These are phyloP conservation scores for Beauveria varroae DNA, from an alignment of 2,329 filamentous ascomycete genomes.

Conservation along the genomic window DNA sequence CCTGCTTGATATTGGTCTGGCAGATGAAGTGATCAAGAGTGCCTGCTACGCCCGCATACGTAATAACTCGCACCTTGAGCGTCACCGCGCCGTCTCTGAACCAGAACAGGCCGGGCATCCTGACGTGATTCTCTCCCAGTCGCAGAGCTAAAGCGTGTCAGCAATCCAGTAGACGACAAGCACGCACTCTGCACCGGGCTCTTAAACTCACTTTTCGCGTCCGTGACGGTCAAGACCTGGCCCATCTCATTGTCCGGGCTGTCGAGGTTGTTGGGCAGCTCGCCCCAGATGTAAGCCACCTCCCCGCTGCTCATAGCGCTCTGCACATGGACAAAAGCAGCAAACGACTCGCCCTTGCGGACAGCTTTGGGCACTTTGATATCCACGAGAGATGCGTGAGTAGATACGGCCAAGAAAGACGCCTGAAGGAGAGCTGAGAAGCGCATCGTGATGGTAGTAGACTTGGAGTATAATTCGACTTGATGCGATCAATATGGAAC, in stretches of 20 bases:
- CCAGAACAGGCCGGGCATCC: not conserved
- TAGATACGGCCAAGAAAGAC: not conserved
- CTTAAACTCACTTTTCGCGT: conserved; percentile 1
- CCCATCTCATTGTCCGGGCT: conserved; percentile 2
- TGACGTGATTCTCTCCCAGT: conserved; percentile 1
- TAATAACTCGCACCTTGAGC: conserved; percentile 3
- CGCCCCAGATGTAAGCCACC: conserved; percentile 6
- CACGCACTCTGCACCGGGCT: too few relatives aligned
- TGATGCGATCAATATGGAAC: not conserved
- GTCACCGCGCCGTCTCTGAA: not conserved
- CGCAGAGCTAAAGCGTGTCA: not conserved
- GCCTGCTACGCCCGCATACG: conserved; percentile 3
- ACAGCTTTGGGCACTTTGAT: conserved; percentile 6
- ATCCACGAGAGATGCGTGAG: not conserved
- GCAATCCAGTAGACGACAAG: not conserved
- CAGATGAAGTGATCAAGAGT: conserved; percentile 3
- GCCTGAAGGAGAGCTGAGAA: not conserved
- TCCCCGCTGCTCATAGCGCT: conserved; percentile 7
- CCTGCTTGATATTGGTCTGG: conserved; percentile 4
- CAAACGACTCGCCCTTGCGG: conserved; percentile 4
- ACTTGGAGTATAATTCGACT: not conserved
- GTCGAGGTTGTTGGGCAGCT: conserved; percentile 1
- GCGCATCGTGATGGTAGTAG: not conserved
- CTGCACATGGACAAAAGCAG: conserved; percentile 6
- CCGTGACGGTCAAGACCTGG: conserved; percentile 1